Percentiles rank a stretch among this genome's conserved stretches.
Conservation (phyloP, 2,329 filamentous ascomycete species). For the Aspergillus brasiliensis region DNA sequence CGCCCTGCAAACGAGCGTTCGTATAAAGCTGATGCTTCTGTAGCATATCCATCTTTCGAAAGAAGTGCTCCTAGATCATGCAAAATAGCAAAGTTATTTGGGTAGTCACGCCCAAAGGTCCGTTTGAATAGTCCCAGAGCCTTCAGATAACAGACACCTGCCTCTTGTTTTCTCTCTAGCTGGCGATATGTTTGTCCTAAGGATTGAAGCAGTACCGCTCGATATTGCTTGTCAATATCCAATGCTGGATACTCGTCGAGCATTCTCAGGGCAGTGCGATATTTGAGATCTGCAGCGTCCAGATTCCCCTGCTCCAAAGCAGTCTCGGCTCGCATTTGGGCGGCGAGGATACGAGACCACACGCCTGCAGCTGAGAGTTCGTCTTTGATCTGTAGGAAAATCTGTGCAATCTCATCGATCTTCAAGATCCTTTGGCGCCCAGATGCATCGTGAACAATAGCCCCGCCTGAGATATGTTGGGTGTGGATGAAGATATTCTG, state of each 20-base stretch:
- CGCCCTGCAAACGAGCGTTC: slow-evolving; percentile 35
- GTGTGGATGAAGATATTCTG: slow-evolving; percentile 31
- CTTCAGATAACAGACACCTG: slow-evolving; percentile 31
- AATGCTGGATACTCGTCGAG: slow-evolving; percentile 26
- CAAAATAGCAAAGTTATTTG: slow-evolving; percentile 30
- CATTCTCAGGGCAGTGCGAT: slow-evolving; percentile 26
- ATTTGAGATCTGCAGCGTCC: slow-evolving; percentile 26
- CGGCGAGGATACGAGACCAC: slow-evolving; percentile 22
- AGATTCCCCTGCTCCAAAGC: slow-evolving; percentile 26
- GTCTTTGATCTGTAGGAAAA: slow-evolving; percentile 32
- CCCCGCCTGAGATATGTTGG: slow-evolving; percentile 27
- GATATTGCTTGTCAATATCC: slow-evolving; percentile 27
- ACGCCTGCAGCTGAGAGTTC: slow-evolving; percentile 23
- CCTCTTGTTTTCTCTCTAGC: slow-evolving; percentile 28
- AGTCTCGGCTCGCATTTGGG: slow-evolving; percentile 26
- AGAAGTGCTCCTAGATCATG: slow-evolving; percentile 32
- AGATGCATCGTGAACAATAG: slow-evolving; percentile 31
- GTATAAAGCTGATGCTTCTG: slow-evolving; percentile 33
- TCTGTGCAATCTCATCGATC: slow-evolving; percentile 32
- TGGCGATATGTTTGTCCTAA: slow-evolving; percentile 29
- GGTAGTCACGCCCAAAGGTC: slow-evolving; percentile 30
- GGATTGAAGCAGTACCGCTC: slow-evolving; percentile 29
- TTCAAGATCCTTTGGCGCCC: slow-evolving; percentile 34
- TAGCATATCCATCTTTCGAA: slow-evolving; percentile 34
- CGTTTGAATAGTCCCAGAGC: slow-evolving; percentile 32